Base-by-base conservation (phyloP, 2,329 filamentous ascomycete genomes). In the Sporothrix curviconia region DNA sequence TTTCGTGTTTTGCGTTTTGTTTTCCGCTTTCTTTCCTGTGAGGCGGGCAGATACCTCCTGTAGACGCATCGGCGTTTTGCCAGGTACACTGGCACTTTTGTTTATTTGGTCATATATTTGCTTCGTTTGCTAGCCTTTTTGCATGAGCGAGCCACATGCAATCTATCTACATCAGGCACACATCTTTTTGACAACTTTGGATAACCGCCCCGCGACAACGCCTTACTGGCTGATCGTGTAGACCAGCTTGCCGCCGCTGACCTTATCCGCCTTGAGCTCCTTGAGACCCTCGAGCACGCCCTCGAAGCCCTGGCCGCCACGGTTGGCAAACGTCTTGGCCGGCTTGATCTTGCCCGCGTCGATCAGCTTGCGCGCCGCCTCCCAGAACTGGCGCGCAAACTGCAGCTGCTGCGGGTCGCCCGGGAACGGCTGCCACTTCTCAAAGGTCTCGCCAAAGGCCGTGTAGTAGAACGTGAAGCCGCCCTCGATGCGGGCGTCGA, bases 201-300 rank as follows among this genome's bases (percentile, higher is more conserved):
- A 34, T 14, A 28, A 19, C 22, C 11, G 7, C 7, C 14, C 17
- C 46, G 6, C 47, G 14, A 9, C 14, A 25, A 14, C 28, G 3
- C n/a, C 25, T 24, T 34, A 39, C 46, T 47, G 39, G 25, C 44
- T 46, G 11, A 63, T 34, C 14, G 62, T 63, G 61, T 72, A 74
- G 12, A 74, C 72, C 62, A 76, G 61, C 65, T 76, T 76, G 57
- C 64, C 66, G 8, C 67, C 72, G 60, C 69, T 72, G 19, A 75
- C 67, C 66, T 65, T 67, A 14, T 64, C 65, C 24, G 61, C 59
- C 61, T 59, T 68, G 60, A 71, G 49, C 32, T 69, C 66, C 54
- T 66, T 30, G 60, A 71, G n/a, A 2, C 70, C 70, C 14, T 58
- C 61, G 50, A 69, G 17, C 32, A 69, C 65, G 2, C 69, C 68